These are phyloP conservation scores for Piloderma croceum DNA, from an alignment of 768 basidiomycete species.

Conservation along the genomic window DNA sequence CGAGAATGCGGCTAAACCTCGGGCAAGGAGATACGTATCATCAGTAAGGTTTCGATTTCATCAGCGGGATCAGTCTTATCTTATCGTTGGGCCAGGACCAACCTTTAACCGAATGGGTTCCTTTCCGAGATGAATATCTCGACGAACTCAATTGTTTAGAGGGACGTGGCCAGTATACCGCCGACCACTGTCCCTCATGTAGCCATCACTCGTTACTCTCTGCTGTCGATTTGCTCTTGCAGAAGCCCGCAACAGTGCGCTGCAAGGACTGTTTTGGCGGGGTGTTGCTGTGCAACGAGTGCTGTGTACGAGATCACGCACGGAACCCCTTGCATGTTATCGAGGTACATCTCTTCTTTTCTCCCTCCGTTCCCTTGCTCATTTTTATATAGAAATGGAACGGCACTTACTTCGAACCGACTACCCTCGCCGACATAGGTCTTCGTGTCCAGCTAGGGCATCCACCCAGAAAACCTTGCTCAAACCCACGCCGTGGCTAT, in stretches of 20 bases:
- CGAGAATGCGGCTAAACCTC: neutral
- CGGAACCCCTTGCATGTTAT: constrained; percentile 4
- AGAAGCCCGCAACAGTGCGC: neutral
- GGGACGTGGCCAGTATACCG: neutral
- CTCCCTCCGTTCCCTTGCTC: neutral
- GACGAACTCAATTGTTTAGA: neutral
- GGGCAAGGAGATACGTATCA: neutral
- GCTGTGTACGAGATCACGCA: constrained; percentile 5
- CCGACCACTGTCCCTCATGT: neutral
- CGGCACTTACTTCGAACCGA: neutral
- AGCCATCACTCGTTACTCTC: no score
- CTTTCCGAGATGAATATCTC: constrained; percentile 3
- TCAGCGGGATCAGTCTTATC: neutral
- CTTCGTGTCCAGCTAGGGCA: constrained; percentile 7
- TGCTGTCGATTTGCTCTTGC: no score
- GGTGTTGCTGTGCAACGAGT: neutral
- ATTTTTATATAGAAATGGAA: constrained; percentile 3
- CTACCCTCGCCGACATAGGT: constrained; percentile 1
- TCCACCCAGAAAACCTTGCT: neutral
- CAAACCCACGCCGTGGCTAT: neutral
- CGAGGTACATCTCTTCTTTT: neutral
- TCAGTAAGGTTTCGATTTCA: neutral
- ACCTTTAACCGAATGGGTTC: constrained; percentile 1
- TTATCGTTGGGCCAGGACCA: constrained; percentile 1
- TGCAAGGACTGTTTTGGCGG: neutral